These are phyloP conservation scores for Fusarium liriodendri DNA, from an alignment of 2,329 filamentous ascomycete species.

Conservation along the genomic window DNA sequence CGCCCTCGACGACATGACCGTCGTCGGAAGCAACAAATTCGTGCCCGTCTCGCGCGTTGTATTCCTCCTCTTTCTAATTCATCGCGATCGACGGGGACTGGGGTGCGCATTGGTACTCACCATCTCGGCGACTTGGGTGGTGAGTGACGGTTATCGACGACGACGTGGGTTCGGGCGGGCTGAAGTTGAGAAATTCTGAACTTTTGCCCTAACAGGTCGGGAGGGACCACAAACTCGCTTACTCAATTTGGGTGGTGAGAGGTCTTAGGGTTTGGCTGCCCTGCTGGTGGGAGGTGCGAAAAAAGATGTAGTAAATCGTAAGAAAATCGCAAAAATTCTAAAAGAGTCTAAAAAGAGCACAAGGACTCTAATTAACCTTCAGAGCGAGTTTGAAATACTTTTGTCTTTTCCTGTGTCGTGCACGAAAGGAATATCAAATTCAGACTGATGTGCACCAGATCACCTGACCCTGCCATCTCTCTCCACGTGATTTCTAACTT, in stretches of 20 bases:
- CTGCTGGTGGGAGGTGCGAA: constrained; percentile 38
- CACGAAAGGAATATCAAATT: background rate
- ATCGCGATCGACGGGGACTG: constrained; percentile 29
- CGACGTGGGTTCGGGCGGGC: constrained; percentile 60
- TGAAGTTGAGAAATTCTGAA: constrained; percentile 61
- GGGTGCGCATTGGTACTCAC: constrained; percentile 55
- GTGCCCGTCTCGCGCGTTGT: constrained; percentile 2
- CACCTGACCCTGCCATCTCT: constrained; percentile 36
- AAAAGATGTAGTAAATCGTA: constrained; percentile 8
- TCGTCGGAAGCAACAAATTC: constrained; percentile 11
- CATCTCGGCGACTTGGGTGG: constrained; percentile 67
- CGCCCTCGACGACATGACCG: constrained; percentile 1
- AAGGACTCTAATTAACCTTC: background rate
- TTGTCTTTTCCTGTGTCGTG: background rate
- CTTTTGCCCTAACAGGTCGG: constrained; percentile 54
- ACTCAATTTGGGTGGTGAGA: constrained; percentile 50
- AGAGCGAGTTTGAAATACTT: background rate
- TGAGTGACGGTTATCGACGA: constrained; percentile 64
- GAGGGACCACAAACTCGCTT: constrained; percentile 58
- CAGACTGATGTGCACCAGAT: constrained; percentile 17
- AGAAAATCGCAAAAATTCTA: constrained; percentile 20
- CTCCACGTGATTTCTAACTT: constrained; percentile 37
- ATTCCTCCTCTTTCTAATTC: constrained; percentile 36
- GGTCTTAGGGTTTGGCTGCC: constrained; percentile 56
- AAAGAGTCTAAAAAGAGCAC: background rate